phyloP scores from a whole-genome alignment of 192 early-diverging fungal species.

The Piromyces finnis region DNA sequence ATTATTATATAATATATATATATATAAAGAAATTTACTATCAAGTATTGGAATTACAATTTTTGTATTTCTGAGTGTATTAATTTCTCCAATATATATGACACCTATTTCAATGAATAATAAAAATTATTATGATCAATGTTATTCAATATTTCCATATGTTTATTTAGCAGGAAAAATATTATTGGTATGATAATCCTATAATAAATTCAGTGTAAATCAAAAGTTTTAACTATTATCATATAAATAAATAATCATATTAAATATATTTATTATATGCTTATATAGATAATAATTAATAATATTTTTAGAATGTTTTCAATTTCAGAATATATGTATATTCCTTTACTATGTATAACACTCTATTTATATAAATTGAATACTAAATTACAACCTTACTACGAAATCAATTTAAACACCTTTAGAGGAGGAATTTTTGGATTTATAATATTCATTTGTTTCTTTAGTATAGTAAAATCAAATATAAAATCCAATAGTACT shows the following conservation, averaged over 20 bases:
- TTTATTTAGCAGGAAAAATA: background rate
- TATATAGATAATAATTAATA: background rate
- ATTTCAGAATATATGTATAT: background rate
- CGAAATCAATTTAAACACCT: background rate
- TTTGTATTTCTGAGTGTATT: too few relatives aligned
- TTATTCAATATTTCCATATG: background rate
- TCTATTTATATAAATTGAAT: background rate
- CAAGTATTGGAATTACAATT: too few relatives aligned
- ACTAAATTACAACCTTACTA: background rate
- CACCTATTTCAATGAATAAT: background rate
- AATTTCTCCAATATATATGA: background rate
- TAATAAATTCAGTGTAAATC: too few relatives aligned
- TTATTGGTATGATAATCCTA: background rate
- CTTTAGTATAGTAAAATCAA: background rate
- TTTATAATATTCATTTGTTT: background rate
- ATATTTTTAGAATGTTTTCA: background rate
- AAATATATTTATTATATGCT: too few relatives aligned
- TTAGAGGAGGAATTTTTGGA: background rate
- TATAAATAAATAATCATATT: too few relatives aligned
- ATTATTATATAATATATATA: too few relatives aligned
- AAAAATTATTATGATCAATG: background rate
- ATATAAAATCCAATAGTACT: background rate
- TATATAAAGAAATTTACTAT: too few relatives aligned
- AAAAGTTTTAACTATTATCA: too few relatives aligned
- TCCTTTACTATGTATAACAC: background rate